Evolutionary conservation across 768 basidiomycete genomes (phyloP).

Genomic region (Leccinum variicolor): DNA sequence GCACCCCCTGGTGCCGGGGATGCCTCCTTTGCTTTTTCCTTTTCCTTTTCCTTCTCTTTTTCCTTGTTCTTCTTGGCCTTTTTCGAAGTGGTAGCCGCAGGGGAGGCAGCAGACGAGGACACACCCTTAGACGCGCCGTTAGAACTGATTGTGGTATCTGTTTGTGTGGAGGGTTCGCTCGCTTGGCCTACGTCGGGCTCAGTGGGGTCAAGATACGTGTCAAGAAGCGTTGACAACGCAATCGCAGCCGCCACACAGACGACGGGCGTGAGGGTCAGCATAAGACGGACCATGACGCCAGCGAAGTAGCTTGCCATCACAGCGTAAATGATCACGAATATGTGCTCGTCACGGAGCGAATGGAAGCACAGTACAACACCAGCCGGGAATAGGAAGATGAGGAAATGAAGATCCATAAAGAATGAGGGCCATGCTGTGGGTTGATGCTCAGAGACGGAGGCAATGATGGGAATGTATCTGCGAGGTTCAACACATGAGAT

Average conservation of each 20-base stretch:
- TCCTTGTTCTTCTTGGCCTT: conserved; percentile 58
- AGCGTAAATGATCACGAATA: conserved; percentile 98
- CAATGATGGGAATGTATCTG: conserved; percentile 96
- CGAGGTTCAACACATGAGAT: conserved; percentile 1
- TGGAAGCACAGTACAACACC: conserved; percentile 94
- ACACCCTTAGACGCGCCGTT: not conserved
- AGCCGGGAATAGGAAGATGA: conserved; percentile 97
- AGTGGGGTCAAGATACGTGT: conserved; percentile 84
- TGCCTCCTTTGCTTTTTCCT: conserved; percentile 45
- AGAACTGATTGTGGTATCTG: not conserved
- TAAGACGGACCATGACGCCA: conserved; percentile 98
- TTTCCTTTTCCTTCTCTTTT: conserved; percentile 31
- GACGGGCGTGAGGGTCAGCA: conserved; percentile 95
- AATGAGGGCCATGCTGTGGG: conserved; percentile 99
- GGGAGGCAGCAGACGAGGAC: conserved; percentile 28
- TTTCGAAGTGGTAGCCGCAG: conserved; percentile 30
- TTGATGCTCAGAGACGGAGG: conserved; percentile 98
- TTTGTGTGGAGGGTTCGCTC: not conserved
- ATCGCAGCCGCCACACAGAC: conserved; percentile 94
- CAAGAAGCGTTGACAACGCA: conserved; percentile 81
- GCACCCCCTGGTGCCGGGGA: conserved; percentile 33
- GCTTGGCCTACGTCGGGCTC: conserved; percentile 48
- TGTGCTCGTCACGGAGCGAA: conserved; percentile 90
- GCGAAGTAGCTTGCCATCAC: conserved; percentile 97
- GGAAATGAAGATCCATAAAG: conserved; percentile 98